Conservation (phyloP, 148 eudicot species). For the Rhododendron kiyosumense region DNA sequence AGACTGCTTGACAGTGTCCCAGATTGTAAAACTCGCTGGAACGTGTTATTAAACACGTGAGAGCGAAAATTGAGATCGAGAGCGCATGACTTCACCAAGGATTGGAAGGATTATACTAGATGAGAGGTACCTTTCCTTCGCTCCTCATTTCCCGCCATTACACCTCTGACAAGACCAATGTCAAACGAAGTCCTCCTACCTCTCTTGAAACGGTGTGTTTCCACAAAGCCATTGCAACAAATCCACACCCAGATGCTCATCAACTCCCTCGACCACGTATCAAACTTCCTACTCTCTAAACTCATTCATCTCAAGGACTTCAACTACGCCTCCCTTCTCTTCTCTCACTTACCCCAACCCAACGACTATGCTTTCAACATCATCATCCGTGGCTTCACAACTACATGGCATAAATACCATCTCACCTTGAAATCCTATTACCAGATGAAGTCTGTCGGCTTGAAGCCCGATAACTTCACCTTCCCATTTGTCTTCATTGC, state of each 20-base stretch:
- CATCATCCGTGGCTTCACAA: slow-evolving; percentile 47
- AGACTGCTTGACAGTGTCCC: too few species aligned
- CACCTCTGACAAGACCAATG: neutral
- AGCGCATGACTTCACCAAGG: too few species aligned
- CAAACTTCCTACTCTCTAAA: slow-evolving; percentile 43
- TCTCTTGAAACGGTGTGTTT: slow-evolving; percentile 24
- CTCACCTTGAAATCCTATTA: slow-evolving; percentile 32
- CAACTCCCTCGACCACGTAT: slow-evolving; percentile 27
- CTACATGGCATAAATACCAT: slow-evolving; percentile 43
- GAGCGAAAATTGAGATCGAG: too few species aligned
- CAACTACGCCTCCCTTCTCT: slow-evolving; percentile 22
- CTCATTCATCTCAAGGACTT: slow-evolving; percentile 41
- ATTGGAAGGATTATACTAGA: too few species aligned
- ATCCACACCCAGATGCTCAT: slow-evolving; percentile 53
- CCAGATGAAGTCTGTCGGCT: slow-evolving; percentile 39
- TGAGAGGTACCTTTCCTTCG: too few species aligned
- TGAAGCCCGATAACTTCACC: slow-evolving; percentile 46
- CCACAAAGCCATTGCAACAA: slow-evolving; percentile 36
- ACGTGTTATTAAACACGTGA: too few species aligned
- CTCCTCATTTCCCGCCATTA: neutral
- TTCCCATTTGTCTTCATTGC: slow-evolving; percentile 55
- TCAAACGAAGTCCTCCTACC: slow-evolving; percentile 2
- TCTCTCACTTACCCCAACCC: slow-evolving; percentile 26
- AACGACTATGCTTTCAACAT: slow-evolving; percentile 55
- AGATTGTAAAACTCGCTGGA: too few species aligned